Conservation (phyloP, 257 asterid genomes). For the Solanum gandarillasii region DNA sequence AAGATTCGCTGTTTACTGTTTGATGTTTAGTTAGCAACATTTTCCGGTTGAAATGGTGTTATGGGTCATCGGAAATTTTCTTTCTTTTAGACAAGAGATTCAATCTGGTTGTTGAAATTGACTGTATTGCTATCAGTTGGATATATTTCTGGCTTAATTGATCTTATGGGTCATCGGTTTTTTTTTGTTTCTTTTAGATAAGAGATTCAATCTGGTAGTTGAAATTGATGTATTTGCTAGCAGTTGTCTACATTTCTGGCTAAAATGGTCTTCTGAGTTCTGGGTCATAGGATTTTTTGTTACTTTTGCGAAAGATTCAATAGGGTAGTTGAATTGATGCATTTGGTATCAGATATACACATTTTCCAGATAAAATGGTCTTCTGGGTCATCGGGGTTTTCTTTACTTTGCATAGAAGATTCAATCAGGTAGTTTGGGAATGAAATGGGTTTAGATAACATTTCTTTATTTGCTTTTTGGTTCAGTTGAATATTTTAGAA, state of each 20-base stretch:
- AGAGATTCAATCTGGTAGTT: not conserved
- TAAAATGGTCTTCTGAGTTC: not conserved
- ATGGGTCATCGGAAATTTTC: not conserved
- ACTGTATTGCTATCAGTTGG: not conserved
- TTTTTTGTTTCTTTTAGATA: not conserved
- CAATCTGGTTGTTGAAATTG: not conserved
- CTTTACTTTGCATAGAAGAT: not conserved
- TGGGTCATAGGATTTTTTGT: not conserved
- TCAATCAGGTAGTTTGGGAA: not conserved
- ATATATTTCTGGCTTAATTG: not conserved
- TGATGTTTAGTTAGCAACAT: not conserved
- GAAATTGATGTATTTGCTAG: not conserved
- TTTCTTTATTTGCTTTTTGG: not conserved
- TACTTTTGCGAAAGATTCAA: not conserved
- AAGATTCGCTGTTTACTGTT: not conserved
- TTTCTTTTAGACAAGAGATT: not conserved
- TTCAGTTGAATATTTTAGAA: slow-evolving; percentile 4
- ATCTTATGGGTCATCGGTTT: not conserved
- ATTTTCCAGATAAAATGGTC: not conserved
- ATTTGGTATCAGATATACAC: not conserved
- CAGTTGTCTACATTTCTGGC: not conserved
- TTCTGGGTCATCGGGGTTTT: not conserved
- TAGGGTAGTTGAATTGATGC: not conserved
- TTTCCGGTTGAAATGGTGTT: not conserved
- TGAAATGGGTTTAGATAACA: not conserved